Evolutionary conservation across 345 rosid genomes (phyloP).

Genomic region (Durio zibethinus): DNA sequence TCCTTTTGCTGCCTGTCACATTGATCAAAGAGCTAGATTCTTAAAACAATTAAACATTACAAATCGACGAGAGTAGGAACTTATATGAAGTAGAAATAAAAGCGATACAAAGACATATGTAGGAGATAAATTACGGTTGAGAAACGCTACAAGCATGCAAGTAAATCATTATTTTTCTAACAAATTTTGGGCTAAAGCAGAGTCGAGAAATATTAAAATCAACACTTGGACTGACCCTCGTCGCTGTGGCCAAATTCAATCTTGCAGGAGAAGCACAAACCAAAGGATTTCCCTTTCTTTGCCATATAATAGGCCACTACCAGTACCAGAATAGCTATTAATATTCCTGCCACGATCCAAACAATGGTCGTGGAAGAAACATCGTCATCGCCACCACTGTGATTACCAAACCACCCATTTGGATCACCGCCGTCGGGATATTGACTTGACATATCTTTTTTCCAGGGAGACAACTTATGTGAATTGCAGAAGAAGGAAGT

Average conservation of each 20-base stretch:
- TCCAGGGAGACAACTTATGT: background rate
- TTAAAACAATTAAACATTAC: too few relatives aligned
- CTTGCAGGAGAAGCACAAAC: conserved; percentile 12
- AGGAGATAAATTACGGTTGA: too few relatives aligned
- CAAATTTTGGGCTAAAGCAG: background rate
- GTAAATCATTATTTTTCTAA: background rate
- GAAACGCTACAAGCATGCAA: background rate
- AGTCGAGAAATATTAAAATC: background rate
- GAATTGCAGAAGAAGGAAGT: background rate
- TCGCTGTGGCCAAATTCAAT: background rate
- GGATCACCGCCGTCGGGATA: background rate
- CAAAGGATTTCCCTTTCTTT: background rate
- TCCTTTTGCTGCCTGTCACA: too few relatives aligned
- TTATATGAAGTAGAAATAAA: background rate
- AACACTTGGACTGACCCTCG: conserved; percentile 2
- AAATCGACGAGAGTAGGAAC: background rate
- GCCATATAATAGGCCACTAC: background rate
- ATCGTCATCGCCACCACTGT: background rate
- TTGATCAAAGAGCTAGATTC: too few relatives aligned
- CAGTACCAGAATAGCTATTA: background rate
- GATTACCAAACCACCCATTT: background rate
- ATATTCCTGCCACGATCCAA: conserved; percentile 7
- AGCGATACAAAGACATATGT: background rate
- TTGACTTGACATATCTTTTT: background rate
- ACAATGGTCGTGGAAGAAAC: background rate